phyloP scores from a whole-genome alignment of 2,329 filamentous ascomycete genomes.

The Fusarium nisikadoi region DNA sequence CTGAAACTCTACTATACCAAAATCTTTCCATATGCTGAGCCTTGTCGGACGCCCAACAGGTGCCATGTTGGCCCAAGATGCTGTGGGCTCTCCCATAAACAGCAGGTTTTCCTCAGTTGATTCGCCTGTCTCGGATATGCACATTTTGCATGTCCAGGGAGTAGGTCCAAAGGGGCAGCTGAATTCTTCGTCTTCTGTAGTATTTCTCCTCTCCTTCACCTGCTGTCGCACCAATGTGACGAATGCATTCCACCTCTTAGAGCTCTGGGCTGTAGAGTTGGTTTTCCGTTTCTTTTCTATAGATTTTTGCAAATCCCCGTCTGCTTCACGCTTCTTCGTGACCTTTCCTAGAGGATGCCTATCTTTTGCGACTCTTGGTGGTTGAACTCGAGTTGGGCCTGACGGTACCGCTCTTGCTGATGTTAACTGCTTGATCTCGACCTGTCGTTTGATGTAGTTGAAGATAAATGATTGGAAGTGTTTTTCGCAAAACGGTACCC shows the following conservation, averaged over 20 bases:
- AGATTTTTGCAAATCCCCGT: not conserved
- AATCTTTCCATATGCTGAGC: not conserved
- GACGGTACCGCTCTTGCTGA: not conserved
- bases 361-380: constrained; percentile 24
- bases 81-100: not conserved
- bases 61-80: constrained; percentile 15
- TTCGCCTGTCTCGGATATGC: not conserved
- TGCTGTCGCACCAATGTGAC: not conserved
- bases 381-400: constrained; percentile 8
- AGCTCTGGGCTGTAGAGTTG: not conserved
- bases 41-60: not conserved
- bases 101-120: not conserved
- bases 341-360: not conserved
- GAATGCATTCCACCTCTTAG: constrained; percentile 3
- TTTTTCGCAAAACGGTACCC: constrained; percentile 5
- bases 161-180: constrained; percentile 13
- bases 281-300: not conserved
- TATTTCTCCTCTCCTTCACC: not conserved
- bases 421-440: not conserved
- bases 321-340: not conserved
- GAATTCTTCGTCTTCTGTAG: not conserved
- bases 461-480: constrained; percentile 6
- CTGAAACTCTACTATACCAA: not conserved
- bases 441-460: not conserved
- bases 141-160: constrained; percentile 19